Evolutionary conservation across 495 filamentous ascomycete species (phyloP).

Genomic region (Neurospora sp.): DNA sequence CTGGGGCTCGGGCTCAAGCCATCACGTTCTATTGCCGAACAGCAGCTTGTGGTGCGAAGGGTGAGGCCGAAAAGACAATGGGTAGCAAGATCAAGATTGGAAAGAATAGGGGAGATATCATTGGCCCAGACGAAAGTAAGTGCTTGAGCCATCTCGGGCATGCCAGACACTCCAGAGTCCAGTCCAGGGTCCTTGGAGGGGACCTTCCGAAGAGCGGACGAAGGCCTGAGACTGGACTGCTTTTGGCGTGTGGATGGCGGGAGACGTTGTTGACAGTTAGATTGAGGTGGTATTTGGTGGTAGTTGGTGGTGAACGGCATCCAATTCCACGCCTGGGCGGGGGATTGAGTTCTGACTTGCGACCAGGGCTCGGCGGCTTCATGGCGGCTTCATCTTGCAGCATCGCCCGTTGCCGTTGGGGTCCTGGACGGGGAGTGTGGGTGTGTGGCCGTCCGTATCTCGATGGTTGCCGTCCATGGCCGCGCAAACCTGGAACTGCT

Average conservation of each 20-base stretch:
- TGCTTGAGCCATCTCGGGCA: neutral
- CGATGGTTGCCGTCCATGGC: neutral
- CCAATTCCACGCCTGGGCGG: neutral
- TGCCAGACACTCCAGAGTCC: neutral
- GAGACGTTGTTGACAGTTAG: neutral
- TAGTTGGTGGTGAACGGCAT: neutral
- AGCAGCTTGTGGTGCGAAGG: neutral
- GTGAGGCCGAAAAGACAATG: neutral
- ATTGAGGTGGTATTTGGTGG: neutral
- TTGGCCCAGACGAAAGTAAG: neutral
- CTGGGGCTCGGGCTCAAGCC: neutral
- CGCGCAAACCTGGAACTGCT: neutral
- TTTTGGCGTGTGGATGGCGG: neutral
- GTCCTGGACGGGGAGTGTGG: neutral
- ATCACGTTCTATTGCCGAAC: neutral
- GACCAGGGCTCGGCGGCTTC: neutral
- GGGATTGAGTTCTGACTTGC: neutral
- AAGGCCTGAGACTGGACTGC: neutral
- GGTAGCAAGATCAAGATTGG: neutral
- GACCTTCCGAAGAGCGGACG: neutral
- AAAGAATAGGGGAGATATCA: neutral
- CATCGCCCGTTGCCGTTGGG: neutral
- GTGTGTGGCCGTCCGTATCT: neutral
- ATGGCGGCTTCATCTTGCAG: neutral
- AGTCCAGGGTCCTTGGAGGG: neutral